These are phyloP conservation scores for Neospermospora avenae DNA, from an alignment of 2,329 filamentous ascomycete species.

Conservation along the genomic window DNA sequence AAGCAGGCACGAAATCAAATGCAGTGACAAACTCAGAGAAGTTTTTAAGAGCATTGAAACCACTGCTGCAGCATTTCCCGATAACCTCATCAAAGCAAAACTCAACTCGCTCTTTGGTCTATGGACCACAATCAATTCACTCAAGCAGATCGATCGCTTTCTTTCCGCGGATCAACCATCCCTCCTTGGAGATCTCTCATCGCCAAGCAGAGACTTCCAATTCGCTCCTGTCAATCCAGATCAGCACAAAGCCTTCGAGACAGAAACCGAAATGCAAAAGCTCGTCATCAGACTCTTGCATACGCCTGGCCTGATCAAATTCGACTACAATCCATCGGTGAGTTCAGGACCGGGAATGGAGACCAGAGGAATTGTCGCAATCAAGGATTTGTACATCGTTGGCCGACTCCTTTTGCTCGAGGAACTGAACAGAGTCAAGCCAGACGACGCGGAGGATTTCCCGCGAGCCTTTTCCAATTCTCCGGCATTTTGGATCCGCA, in stretches of 20 bases:
- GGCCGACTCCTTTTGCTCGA: neutral
- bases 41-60: neutral
- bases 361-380: neutral
- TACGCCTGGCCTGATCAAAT: neutral
- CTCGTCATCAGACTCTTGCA: neutral
- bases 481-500: neutral
- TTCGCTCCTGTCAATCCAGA: neutral
- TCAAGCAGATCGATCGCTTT: conserved; percentile 1
- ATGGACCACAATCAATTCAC: neutral
- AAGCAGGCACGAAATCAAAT: neutral
- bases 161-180: neutral
- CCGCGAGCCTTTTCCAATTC: neutral
- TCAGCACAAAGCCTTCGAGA: neutral
- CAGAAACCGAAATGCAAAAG: neutral
- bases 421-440: neutral
- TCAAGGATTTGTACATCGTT: neutral
- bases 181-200: neutral
- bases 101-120: neutral
- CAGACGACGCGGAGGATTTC: neutral
- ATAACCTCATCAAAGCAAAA: neutral
- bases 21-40: neutral
- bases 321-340: neutral
- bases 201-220: neutral
- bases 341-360: neutral
- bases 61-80: neutral